Base-by-base conservation (phyloP, 495 filamentous ascomycete genomes). In the Friedmanniomyces simplex region DNA sequence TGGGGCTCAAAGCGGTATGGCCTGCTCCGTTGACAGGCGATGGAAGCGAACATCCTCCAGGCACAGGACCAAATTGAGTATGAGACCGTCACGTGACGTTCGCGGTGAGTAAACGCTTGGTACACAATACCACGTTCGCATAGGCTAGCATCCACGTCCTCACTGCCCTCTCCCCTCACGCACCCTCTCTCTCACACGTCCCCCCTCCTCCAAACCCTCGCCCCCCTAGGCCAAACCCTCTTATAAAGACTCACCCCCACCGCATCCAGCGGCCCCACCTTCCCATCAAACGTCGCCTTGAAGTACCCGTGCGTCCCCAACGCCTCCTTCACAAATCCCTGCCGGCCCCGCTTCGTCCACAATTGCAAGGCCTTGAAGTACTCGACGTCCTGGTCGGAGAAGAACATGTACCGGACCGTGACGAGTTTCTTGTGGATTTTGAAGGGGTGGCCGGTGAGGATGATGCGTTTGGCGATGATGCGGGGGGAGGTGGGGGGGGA, bases 351-450 rank as follows among this genome's bases (percentile, higher is more conserved):
- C 72, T 81, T 88, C 32, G 93, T 98, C 89, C 91, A 98, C 56
- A 98, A 73, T 61, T 89, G 90, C 67, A 98, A 72, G 2, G 91
- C 90, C 71, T 95, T 95, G 77, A 97, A 98, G 89, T 89, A 98
- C 61, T 83, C 77, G 43, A 98, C 85, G 67, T 98, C 94, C 70
- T 95, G 89, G 16, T 79, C 70, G 72, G 95, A 95, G 80, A 98
- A 98, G 77, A 98, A 98, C 93, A 98, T 97, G 78, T 97, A 97
- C 24, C 93, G 84, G 22, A 98, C 82, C 0, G 94, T 97, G 54
- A 97, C 94, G 24, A 97, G 74, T 71, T 87, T 88, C 75, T 91
- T 93, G 79, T 98, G 91, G 64, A 98, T 97, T 76, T 98, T 96
- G 75, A 87, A 95, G 0, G 94, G 91, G 69, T 97, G 93, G 39